A percentile compares a stretch with the other conserved stretches of the same genome.
These are phyloP conservation scores for Cyclospora cayetanensis DNA, from an alignment of 169 alveolate genomes.

Conservation along the genomic window DNA sequence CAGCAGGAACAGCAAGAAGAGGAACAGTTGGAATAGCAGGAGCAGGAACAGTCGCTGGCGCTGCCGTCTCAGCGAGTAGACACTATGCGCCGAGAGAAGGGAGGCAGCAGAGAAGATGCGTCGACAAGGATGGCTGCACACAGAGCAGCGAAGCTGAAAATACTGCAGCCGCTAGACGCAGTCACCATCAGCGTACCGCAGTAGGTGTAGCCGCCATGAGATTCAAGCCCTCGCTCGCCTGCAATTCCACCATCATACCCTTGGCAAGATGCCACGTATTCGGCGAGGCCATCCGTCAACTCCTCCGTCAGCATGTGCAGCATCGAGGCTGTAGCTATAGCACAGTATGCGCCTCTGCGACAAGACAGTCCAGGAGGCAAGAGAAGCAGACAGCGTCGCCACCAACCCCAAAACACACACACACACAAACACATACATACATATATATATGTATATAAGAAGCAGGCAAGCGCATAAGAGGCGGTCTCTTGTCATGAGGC, in stretches of 20 bases:
- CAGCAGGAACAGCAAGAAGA: too few species aligned
- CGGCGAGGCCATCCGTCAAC: slow-evolving; percentile 71
- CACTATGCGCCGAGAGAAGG: too few species aligned
- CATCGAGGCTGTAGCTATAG: slow-evolving; percentile 88
- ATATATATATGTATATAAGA: background rate
- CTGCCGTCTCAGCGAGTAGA: too few species aligned
- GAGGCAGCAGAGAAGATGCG: too few species aligned
- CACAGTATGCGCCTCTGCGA: slow-evolving; percentile 86
- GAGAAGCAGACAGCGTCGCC: background rate
- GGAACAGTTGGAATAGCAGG: too few species aligned
- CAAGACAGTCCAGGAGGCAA: background rate
- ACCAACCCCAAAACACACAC: background rate
- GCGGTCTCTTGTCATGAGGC: too few species aligned
- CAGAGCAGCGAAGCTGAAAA: too few species aligned
- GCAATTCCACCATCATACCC: slow-evolving; percentile 96
- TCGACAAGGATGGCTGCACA: too few species aligned
- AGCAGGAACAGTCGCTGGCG: too few species aligned
- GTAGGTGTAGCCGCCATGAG: slow-evolving; percentile 96
- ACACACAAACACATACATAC: background rate
- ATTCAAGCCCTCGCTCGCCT: slow-evolving; percentile 92
- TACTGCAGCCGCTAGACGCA: too few species aligned
- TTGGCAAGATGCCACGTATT: slow-evolving; percentile 81
- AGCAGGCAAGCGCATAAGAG: too few species aligned
- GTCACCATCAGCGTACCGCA: slow-evolving; percentile 90
- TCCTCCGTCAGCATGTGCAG: slow-evolving; percentile 86